phyloP scores from a whole-genome alignment of 768 basidiomycete species.

The Hebeloma cylindrosporum region DNA sequence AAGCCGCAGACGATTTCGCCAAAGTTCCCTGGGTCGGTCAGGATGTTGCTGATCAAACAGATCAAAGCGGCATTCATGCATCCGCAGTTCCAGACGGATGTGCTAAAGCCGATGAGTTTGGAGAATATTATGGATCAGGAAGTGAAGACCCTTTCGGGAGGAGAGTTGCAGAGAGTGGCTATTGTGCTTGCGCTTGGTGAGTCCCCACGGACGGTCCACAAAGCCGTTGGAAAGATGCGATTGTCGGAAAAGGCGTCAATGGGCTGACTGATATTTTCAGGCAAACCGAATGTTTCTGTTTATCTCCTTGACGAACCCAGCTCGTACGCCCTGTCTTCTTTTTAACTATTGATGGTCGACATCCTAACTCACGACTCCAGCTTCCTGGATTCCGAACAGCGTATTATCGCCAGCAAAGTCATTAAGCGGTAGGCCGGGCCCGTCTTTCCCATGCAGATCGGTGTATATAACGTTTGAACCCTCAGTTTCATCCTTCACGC shows the following conservation, averaged over 20 bases:
- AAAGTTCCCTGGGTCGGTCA: conserved; percentile 95
- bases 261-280: conserved; percentile 27
- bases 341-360: not conserved
- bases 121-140: conserved; percentile 97
- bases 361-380: conserved; percentile 32
- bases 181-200: conserved; percentile 89
- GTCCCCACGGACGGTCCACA: too few relatives aligned
- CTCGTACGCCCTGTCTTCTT: conserved; percentile 44
- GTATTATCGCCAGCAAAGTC: conserved; percentile 96
- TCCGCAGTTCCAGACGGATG: conserved; percentile 99
- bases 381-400: conserved; percentile 98
- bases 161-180: conserved; percentile 96
- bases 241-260: not conserved
- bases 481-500: conserved; percentile 88
- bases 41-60: conserved; percentile 90
- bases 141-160: conserved; percentile 96
- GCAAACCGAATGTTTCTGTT: conserved; percentile 78
- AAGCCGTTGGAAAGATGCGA: too few relatives aligned
- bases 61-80: conserved; percentile 98
- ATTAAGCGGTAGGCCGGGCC: conserved; percentile 78
- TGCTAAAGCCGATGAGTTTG: conserved; percentile 95
- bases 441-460: conserved; percentile 6
- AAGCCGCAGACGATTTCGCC: conserved; percentile 99
- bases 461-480: not conserved
- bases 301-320: conserved; percentile 97